These are phyloP conservation scores for Lepraria neglecta DNA, from an alignment of 495 filamentous ascomycete species.

Conservation along the genomic window DNA sequence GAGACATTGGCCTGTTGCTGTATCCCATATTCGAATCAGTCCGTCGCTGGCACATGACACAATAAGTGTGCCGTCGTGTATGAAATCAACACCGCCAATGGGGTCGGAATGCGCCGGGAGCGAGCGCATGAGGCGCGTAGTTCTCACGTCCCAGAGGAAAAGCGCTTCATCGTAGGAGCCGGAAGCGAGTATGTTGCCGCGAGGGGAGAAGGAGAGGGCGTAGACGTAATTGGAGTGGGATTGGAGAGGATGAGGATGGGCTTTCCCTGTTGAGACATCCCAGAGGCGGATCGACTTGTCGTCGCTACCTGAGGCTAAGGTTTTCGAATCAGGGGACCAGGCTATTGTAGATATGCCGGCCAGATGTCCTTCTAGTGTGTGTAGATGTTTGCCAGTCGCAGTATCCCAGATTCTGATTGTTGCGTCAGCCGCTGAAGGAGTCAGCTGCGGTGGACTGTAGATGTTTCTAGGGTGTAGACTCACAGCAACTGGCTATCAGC, in stretches of 20 bases:
- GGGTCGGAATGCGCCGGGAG: conserved; percentile 93
- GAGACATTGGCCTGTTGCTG: conserved; percentile 88
- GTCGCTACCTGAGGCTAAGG: conserved; percentile 84
- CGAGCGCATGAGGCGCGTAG: conserved; percentile 75
- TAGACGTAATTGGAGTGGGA: conserved; percentile 97
- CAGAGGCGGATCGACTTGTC: conserved; percentile 94
- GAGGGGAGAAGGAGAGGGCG: conserved; percentile 85
- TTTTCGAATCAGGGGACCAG: conserved; percentile 82
- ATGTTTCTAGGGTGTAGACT: conserved; percentile 24
- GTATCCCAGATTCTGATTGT: conserved; percentile 89
- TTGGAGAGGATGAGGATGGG: conserved; percentile 57
- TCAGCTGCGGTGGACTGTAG: conserved; percentile 14
- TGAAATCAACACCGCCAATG: conserved; percentile 87
- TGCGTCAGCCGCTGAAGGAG: conserved; percentile 63
- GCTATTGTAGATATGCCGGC: conserved; percentile 85
- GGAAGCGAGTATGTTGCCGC: conserved; percentile 90
- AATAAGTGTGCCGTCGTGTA: conserved; percentile 84
- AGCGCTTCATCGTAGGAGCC: conserved; percentile 97
- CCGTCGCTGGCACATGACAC: conserved; percentile 86
- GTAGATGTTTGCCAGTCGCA: conserved; percentile 63
- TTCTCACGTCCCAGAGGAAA: conserved; percentile 90
- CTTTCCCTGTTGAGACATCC: conserved; percentile 71
- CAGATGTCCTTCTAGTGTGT: conserved; percentile 88
- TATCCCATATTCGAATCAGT: conserved; percentile 92
- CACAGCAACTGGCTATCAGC: conserved; percentile 84